Evolutionary conservation across 2,329 filamentous ascomycete species (phyloP), one percentile per base, ranked within the genome.

Genomic region (Macrophomina tecta): DNA sequence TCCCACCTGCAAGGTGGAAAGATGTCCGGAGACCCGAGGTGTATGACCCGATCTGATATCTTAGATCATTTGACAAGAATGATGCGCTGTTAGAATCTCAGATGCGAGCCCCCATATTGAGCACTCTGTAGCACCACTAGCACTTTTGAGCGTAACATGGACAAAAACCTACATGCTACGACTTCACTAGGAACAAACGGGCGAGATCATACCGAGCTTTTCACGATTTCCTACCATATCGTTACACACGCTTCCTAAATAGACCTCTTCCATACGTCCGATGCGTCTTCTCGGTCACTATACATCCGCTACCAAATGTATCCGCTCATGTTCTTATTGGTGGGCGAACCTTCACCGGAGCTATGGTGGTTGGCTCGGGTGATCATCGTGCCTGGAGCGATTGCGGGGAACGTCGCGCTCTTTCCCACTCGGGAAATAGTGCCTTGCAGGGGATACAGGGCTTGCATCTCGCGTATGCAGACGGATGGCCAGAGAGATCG

Each of bases 321-420:
- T 23, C 55, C 40, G 36, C 40, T 62, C 32, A 61, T 32, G 2
- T 14, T 12, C 6, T 49, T 16, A 62, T 62, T 62, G 58, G 58
- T 49, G 58, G 58, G 46, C 38, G 7, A 16, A 49, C 16, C 30
- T 11, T n/a, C 51, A 38, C 51, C 32, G 5, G 9, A 9, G 7
- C 30, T 34, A 30, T 32, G 30, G 40, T 42, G 28, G 28, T 49
- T 61, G n/a, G 45, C 58, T 62, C 58, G 58, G 58, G 58, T 18
- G 42, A 62, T 62, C 58, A 62, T 62, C 58, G 45, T 49, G n/a
- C 45, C 52, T 49, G 42, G 11, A 49, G 58, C 28, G 34, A 46
- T 61, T 62, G 56, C 56, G 56, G 56, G 56, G 56, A 7, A 61
- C 52, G 34, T 61, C 56, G 42, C 42, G 30, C 40, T 46, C 38